These are phyloP conservation scores for Phytophthora boehmeriae DNA, from an alignment of 352 stramenopile genomes.

Conservation along the genomic window DNA sequence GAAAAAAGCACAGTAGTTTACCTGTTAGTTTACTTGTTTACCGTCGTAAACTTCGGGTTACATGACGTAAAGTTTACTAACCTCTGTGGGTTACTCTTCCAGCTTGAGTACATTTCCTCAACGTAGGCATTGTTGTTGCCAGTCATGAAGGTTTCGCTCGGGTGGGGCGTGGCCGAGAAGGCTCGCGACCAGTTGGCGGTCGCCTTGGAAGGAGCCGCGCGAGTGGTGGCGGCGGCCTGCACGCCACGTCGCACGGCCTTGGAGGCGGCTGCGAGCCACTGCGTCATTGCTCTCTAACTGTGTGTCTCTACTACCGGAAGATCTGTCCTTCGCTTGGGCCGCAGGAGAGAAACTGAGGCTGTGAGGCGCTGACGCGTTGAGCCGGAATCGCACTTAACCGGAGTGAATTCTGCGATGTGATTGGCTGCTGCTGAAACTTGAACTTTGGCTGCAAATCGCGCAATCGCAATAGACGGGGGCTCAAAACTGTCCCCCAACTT, in stretches of 20 bases:
- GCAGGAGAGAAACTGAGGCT: constrained; percentile 37
- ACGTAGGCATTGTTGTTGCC: constrained; percentile 96
- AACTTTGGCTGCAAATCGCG: no score
- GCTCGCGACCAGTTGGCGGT: constrained; percentile 41
- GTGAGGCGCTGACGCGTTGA: constrained; percentile 1
- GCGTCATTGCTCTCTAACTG: constrained; percentile 44
- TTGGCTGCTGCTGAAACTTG: background rate
- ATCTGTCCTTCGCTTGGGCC: constrained; percentile 7
- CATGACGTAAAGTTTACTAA: constrained; percentile 13
- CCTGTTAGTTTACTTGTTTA: background rate
- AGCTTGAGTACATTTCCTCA: constrained; percentile 97
- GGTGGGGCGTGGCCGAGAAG: constrained; percentile 73
- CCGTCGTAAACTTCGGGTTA: constrained; percentile 21
- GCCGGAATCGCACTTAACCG: background rate
- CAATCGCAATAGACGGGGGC: no score
- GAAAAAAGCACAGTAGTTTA: constrained; percentile 4
- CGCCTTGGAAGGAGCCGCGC: constrained; percentile 18
- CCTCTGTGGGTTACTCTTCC: constrained; percentile 89
- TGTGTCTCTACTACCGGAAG: background rate
- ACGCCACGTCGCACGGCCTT: constrained; percentile 60
- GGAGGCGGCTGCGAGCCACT: constrained; percentile 61
- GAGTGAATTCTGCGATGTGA: no score
- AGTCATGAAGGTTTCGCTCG: constrained; percentile 93
- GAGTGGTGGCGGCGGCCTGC: constrained; percentile 33
- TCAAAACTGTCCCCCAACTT: no score